Evolutionary conservation across 495 filamentous ascomycete species (phyloP), one percentile per base, ranked within the genome.

Genomic region (Cercophora samala): DNA sequence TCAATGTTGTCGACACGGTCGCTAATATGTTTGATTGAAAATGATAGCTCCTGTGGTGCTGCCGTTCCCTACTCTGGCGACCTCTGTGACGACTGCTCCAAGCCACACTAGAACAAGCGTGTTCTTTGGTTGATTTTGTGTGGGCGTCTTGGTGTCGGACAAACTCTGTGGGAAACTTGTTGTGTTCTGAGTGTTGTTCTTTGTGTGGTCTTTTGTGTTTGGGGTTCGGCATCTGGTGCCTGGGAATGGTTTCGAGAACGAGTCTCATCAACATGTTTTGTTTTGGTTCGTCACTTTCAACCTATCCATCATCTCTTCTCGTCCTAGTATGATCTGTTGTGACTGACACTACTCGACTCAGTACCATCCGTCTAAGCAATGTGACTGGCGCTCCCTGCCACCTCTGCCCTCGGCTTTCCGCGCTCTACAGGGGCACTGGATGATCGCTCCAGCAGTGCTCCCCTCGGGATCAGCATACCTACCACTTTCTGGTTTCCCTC

Each of bases 21-120:
- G 37, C 37, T 46, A 46, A 46, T 17, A 46, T 46, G 2, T 8
- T 23, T 56, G 53, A 56, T 18, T 21, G 46, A 26, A 9, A 26
- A 62, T 11, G 55, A 6, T 42, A 62, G 64, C 6, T 26, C 4
- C 22, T 66, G 64, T 21, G 64, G 64, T 29, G 19, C 59, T 13
- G 59, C 56, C 0, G 64, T 66, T 22, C 21, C 60, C 2, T 24
- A 26, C 23, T n/a, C 55, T 22, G 64, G 64, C 21, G 64, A 66
- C 23, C 46, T 66, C 19, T 66, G 64, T 21, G 3, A 19, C 32
- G 19, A 51, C 56, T 66, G 64, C 64, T 46, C 22, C 53, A 56
- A 56, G 5, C 9, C n/a, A 23, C 53, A 56, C 53, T 56, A 56
- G 53, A 5, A 56, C 53, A 23, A 9, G 3, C 2, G 37, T 46